Evolutionary conservation across 2,329 filamentous ascomycete genomes (phyloP).

Genomic region (Colletotrichum costaricense): DNA sequence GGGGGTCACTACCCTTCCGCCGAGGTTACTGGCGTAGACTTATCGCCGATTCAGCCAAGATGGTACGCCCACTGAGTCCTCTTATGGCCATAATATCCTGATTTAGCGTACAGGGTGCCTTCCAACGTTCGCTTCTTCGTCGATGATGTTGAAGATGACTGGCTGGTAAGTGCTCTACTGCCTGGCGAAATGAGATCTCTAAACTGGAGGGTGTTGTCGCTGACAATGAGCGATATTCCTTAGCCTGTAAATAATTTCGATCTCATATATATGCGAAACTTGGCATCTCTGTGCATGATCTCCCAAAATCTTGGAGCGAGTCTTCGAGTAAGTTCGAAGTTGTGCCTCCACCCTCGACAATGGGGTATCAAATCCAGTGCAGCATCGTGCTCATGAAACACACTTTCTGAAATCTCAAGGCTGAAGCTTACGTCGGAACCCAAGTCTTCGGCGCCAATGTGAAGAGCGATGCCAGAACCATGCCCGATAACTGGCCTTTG

Average conservation of each 20-base stretch:
- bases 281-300: background rate
- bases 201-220: too few species aligned
- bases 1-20: conserved; percentile 36
- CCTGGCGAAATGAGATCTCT: background rate
- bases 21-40: conserved; percentile 39
- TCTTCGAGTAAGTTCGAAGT: background rate
- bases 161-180: background rate
- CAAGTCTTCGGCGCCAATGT: conserved; percentile 55
- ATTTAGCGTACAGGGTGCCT: background rate
- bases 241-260: background rate
- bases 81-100: background rate
- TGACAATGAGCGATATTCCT: too few species aligned
- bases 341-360: conserved; percentile 5
- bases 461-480: conserved; percentile 47
- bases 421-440: conserved; percentile 58
- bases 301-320: background rate
- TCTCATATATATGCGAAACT: background rate
- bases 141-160: background rate
- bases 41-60: conserved; percentile 40
- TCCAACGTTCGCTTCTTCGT: background rate
- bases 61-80: background rate
- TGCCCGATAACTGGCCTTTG: conserved; percentile 38
- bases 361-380: background rate
- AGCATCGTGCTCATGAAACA: background rate
- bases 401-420: conserved; percentile 45